phyloP scores from a whole-genome alignment of 2,329 filamentous ascomycete species.

The Penicillium decumbens region DNA sequence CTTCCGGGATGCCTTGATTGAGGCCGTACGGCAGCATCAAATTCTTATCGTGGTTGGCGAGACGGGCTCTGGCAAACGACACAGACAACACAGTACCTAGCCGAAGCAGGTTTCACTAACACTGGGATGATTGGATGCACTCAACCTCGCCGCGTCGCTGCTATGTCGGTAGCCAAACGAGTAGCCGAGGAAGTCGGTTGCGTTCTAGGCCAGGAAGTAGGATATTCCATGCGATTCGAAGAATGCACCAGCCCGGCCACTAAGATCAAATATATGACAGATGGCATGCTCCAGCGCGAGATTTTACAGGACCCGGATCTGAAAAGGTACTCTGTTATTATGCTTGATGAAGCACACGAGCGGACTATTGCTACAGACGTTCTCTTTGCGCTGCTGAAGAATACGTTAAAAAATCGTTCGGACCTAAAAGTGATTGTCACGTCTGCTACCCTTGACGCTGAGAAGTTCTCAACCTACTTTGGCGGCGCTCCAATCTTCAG shows the following conservation, averaged over 20 bases:
- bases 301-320: constrained; percentile 88
- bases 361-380: constrained; percentile 95
- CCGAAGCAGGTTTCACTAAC: constrained; percentile 84
- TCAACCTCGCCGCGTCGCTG: constrained; percentile 91
- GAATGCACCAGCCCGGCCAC: constrained; percentile 84
- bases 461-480: constrained; percentile 96
- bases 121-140: constrained; percentile 91
- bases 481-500: constrained; percentile 94
- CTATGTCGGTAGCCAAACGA: constrained; percentile 96
- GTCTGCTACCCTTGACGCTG: constrained; percentile 90
- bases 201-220: constrained; percentile 82
- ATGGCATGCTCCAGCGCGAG: constrained; percentile 95
- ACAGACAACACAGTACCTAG: constrained; percentile 90
- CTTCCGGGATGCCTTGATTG: constrained; percentile 80
- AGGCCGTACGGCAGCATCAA: constrained; percentile 82
- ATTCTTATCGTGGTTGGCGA: constrained; percentile 94
- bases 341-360: constrained; percentile 97
- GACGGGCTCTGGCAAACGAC: constrained; percentile 97
- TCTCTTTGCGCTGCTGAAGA: constrained; percentile 88
- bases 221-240: constrained; percentile 96
- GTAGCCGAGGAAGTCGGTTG: constrained; percentile 95
- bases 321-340: constrained; percentile 88
- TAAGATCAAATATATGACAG: constrained; percentile 99
- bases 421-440: constrained; percentile 96
- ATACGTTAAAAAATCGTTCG: constrained; percentile 76